A percentile compares a stretch with the other conserved stretches of the same genome.
Evolutionary conservation across 805 yeast species (phyloP).

Genomic region (Zygosaccharomyces lentus): DNA sequence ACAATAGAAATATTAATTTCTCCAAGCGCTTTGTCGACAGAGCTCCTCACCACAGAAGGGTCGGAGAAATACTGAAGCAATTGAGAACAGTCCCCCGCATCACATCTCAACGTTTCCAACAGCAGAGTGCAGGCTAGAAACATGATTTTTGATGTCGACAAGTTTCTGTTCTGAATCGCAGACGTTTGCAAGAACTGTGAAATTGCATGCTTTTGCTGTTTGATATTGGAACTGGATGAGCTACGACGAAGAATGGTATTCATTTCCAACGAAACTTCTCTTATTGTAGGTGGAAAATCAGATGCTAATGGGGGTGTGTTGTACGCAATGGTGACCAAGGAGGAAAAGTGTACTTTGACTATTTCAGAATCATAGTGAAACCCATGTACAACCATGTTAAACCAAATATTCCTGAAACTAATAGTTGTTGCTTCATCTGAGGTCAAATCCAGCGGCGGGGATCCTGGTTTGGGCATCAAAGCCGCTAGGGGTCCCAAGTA

Average conservation of each 20-base stretch:
- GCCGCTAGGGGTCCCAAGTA: conserved; percentile 71
- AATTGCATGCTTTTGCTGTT: conserved; percentile 63
- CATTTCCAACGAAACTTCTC: conserved; percentile 88
- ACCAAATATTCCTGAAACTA: conserved; percentile 87
- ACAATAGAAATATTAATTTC: conserved; percentile 58
- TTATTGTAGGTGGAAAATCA: conserved; percentile 70
- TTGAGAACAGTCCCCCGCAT: conserved; percentile 77
- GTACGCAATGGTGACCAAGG: conserved; percentile 70
- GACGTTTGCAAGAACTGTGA: conserved; percentile 38
- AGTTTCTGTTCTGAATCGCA: conserved; percentile 46
- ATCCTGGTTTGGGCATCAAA: conserved; percentile 57
- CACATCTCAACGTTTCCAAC: conserved; percentile 74
- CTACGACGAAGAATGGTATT: conserved; percentile 89
- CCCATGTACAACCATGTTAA: conserved; percentile 89
- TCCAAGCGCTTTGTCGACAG: conserved; percentile 64
- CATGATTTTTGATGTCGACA: conserved; percentile 76
- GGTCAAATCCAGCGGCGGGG: conserved; percentile 38
- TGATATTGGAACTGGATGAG: conserved; percentile 74
- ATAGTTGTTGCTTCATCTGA: conserved; percentile 47
- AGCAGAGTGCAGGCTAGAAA: conserved; percentile 79
- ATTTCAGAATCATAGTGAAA: conserved; percentile 58
- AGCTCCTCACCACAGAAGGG: conserved; percentile 68
- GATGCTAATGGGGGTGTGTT: conserved; percentile 86
- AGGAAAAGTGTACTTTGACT: conserved; percentile 43
- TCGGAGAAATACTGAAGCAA: conserved; percentile 77